Evolutionary conservation across 1,139 yeast genomes (phyloP), one percentile per base, ranked within the genome.

Genomic region (Suhomyces bribrorum): DNA sequence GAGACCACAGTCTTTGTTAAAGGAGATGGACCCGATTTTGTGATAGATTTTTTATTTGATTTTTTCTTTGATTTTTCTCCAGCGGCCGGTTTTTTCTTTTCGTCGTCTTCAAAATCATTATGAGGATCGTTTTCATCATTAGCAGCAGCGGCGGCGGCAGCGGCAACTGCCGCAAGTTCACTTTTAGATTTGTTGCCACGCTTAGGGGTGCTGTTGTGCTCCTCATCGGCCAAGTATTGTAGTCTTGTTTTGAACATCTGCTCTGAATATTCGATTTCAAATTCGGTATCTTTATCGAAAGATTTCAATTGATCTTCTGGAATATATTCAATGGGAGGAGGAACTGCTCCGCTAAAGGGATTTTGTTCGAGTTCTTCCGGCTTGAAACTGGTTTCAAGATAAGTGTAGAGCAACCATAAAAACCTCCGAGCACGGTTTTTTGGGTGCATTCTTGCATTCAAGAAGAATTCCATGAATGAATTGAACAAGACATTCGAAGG

Each of bases 351-450:
- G 15, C 85, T 83, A 59, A 87, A 89, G 3, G 96, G 92, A 50
- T 86, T 86, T 2, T 53, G 40, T 3, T 62, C 61, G 14, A 88
- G 59, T 42, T 77, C 78, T 26, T 73, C 81, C 1, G 71, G 65
- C 0, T 73, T 61, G 46, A 85, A 69, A 43, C 75, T 73, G 0
- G 96, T 85, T 55, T 92, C 96, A 47, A 86, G 65, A 53, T 84
- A 86, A 3, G 88, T 75, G 66, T 87, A 88, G 43, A 87, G 59
- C 29, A 92, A 63, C 97, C 97, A 92, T 44, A 92, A 61, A 50
- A 92, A 82, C 24, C 92, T 73, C 36, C 71, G 65, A 2, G 88
- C 89, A 46, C 96, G 72, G 45, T 80, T 81, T 26, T 59, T 61
- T 4, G 95, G 87, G 45, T 65, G 69, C 16, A 75, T 61, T 29